Evolutionary conservation across 208 protist species (phyloP), one percentile per base, ranked within the genome.

Genomic region (Vickermania spadyakhi): DNA sequence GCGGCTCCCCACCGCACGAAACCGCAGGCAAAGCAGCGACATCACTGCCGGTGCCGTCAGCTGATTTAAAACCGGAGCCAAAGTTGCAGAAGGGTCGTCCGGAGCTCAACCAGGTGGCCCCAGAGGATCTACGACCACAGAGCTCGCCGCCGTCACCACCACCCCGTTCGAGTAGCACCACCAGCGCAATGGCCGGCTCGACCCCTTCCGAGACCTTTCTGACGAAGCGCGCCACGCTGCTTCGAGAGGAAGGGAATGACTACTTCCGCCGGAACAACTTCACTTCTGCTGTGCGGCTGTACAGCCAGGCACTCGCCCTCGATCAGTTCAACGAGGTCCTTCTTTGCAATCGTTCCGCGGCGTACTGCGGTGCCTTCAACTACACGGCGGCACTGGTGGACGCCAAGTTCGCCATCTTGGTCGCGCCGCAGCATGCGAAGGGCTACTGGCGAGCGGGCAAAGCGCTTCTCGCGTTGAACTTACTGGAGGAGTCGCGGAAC

Each of bases 371-470:
- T 30, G 58, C 70, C 1, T 78, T 73, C 52, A 67, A 78, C 31
- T 91, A 88, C 62, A 51, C 70, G 2, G 70, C 73, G 7, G 81
- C 86, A 0, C 60, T 89, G 23, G 75, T 74, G 50, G 89, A 95
- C 58, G 87, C 81, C 64, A 66, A 75, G 22, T 75, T 70, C 51
- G 79, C 86, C 11, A 36, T 89, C 25, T 50, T 70, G 14, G 52
- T 70, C 28, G 69, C 75, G 27, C 81, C 76, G 26, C 62, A 70
- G 1, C 71, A 84, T 59, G 27, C 75, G 22, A 84, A 84, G 54
- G 80, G 82, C 11, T 66, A 81, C 63, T 93, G 86, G 86, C 73
- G 80, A 0, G 78, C 81, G 3, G 86, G 74, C 13, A 90, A 88
- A 45, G 75, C 73, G 23, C 58, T 76, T 11, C 41, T 93, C 50